Evolutionary conservation across 2,329 filamentous ascomycete species (phyloP).

Genomic region (Coniochaeta sp.): DNA sequence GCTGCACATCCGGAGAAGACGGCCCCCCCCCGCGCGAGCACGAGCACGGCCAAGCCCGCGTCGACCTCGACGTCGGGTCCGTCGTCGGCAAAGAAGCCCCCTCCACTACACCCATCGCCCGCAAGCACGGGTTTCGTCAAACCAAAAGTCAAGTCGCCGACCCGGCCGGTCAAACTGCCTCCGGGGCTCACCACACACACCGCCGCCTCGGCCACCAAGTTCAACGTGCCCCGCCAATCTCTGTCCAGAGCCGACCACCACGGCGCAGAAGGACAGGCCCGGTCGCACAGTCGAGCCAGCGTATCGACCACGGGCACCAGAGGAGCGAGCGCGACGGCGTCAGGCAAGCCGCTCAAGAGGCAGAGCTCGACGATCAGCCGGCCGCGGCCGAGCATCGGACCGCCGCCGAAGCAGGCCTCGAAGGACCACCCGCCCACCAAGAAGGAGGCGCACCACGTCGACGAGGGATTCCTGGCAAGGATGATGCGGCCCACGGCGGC

Average conservation of each 20-base stretch:
- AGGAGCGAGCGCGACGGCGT: conserved; percentile 13
- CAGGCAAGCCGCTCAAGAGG: conserved; percentile 28
- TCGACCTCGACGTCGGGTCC: conserved; percentile 16
- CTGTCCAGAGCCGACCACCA: conserved; percentile 28
- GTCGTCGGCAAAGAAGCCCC: conserved; percentile 33
- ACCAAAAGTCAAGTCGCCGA: conserved; percentile 60
- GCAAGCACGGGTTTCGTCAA: conserved; percentile 41
- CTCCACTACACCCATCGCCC: conserved; percentile 31
- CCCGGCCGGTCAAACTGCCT: conserved; percentile 59
- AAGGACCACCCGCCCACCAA: conserved; percentile 38
- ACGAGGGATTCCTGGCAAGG: conserved; percentile 68
- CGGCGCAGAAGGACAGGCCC: conserved; percentile 19
- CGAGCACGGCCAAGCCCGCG: conserved; percentile 17
- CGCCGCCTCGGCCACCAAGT: conserved; percentile 60
- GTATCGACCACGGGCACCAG: conserved; percentile 18
- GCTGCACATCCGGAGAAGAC: conserved; percentile 21
- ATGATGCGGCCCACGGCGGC: conserved; percentile 74
- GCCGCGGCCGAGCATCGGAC: conserved; percentile 46
- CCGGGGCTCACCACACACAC: conserved; percentile 64
- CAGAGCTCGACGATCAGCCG: conserved; percentile 37
- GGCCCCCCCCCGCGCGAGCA: conserved; percentile 8
- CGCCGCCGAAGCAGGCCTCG: conserved; percentile 50
- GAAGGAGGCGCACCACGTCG: conserved; percentile 48
- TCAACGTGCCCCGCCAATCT: conserved; percentile 30
- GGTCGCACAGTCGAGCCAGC: conserved; percentile 40